Evolutionary conservation across 1,284 basidiomycete species (phyloP).

Genomic region (Moesziomyces parantarcticus): DNA sequence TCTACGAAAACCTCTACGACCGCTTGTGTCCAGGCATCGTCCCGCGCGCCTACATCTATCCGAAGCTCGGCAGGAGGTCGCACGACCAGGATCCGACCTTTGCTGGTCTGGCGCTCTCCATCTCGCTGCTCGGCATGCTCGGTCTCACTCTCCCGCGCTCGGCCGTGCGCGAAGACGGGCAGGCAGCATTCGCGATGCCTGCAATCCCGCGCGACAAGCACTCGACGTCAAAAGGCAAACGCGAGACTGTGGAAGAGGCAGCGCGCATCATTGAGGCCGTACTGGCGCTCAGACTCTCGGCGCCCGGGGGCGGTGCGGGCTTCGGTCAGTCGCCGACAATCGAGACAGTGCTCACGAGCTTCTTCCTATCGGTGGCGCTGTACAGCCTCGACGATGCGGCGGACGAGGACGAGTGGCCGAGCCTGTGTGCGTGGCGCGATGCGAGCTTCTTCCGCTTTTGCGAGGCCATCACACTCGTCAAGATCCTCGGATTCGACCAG

Average conservation of each 20-base stretch:
- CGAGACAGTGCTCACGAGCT: slow-evolving; percentile 37
- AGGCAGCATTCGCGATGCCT: slow-evolving; percentile 23
- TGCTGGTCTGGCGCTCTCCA: slow-evolving; percentile 48
- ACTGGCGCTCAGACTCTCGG: slow-evolving; percentile 16
- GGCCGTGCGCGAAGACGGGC: background rate
- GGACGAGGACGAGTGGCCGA: slow-evolving; percentile 6
- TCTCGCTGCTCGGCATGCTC: slow-evolving; percentile 46
- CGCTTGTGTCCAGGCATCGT: slow-evolving; percentile 51
- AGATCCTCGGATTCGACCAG: slow-evolving; percentile 44
- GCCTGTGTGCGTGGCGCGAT: slow-evolving; percentile 30
- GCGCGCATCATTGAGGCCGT: slow-evolving; percentile 16
- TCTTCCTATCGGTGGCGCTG: slow-evolving; percentile 46
- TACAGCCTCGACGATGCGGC: slow-evolving; percentile 29
- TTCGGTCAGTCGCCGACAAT: slow-evolving; percentile 41
- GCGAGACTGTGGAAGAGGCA: background rate
- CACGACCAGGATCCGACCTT: slow-evolving; percentile 50
- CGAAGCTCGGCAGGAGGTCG: slow-evolving; percentile 38
- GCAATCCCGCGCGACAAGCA: slow-evolving; percentile 2
- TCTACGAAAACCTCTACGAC: slow-evolving; percentile 60
- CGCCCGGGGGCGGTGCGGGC: slow-evolving; percentile 17
- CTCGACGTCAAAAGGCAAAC: slow-evolving; percentile 1
- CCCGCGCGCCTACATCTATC: slow-evolving; percentile 50
- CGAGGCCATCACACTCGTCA: slow-evolving; percentile 51
- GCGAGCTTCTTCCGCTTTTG: slow-evolving; percentile 42
- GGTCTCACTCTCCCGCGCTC: slow-evolving; percentile 15